Base-by-base conservation (phyloP, 1,284 basidiomycete genomes). In the Coniophora puteana region DNA sequence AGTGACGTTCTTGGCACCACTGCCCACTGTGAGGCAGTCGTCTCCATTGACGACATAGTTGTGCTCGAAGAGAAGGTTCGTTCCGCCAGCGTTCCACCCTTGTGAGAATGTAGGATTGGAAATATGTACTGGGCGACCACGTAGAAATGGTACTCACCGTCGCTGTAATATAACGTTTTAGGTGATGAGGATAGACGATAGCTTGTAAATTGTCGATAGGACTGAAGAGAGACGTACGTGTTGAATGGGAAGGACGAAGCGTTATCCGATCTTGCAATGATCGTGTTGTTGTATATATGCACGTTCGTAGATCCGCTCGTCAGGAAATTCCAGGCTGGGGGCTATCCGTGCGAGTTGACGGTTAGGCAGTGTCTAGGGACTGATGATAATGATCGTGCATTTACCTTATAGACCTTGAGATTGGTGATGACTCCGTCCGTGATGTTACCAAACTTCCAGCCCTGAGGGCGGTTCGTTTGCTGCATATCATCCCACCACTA, bases 401-500 rank as follows among this genome's bases (percentile, higher is more conserved):
- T 12, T 35, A 75, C 77, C 67, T 80, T 76, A 74, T 72, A 77
- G 1, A 83, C 40, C 47, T 81, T 82, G 65, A 80, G 71, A 51
- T 80, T 67, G 20, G 64, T 57, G 37, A 81, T 78, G 4, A 74
- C 68, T 16, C 78, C 78, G 33, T 68, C 66, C 3, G 58, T 69
- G 27, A 80, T 74, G 27, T 76, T 70, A 27, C 54, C 67, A 59
- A 81, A 80, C 0, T 65, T 65, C 57, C 68, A 69, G 1, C 76
- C 76, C 45, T 76, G 71, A 17, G 77, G 78, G 5, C 78, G 68
- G 42, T 79, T 78, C 6, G 63, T 65, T 48, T 78, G 74, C 44
- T 78, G 65, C 14, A 62, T 58, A 5, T 67, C 65, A 47, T 80
- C 71, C 78, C 79, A 82, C 79, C 80, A 82, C 74, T 78, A 39